phyloP scores from a whole-genome alignment of 305 asterid genomes.

The Ilex paraguariensis region DNA sequence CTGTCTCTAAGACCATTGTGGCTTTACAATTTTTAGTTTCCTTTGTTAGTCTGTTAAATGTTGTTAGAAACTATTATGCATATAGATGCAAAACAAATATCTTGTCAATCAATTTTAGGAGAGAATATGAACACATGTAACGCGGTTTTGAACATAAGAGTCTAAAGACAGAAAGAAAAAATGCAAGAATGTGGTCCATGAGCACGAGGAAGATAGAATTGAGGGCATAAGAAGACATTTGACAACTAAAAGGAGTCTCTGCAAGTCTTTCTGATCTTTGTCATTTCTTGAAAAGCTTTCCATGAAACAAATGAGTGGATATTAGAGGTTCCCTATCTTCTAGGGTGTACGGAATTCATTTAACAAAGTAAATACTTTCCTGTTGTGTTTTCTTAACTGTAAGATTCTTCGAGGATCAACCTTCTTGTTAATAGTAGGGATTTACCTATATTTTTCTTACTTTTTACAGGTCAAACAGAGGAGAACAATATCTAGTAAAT shows the following conservation, averaged over 20 bases:
- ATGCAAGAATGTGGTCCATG: constrained; percentile 23
- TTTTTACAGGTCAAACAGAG: no score
- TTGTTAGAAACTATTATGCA: background rate
- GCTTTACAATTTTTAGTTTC: no score
- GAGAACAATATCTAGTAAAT: no score
- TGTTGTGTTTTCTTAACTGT: no score
- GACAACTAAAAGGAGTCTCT: constrained; percentile 17
- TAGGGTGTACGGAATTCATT: constrained; percentile 11
- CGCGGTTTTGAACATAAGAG: no score
- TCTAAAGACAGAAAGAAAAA: background rate
- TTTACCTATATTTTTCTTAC: no score
- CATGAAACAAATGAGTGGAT: constrained; percentile 34
- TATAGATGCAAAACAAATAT: background rate
- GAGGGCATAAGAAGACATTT: constrained; percentile 24
- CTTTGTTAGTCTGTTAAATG: no score
- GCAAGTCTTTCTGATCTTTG: constrained; percentile 11
- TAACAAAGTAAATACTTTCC: no score
- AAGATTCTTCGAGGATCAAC: no score
- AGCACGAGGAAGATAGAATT: constrained; percentile 7
- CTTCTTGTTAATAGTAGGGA: no score
- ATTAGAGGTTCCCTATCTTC: constrained; percentile 37
- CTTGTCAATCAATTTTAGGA: background rate
- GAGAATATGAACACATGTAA: background rate
- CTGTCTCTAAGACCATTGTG: no score
- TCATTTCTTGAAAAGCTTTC: constrained; percentile 14